Conservation (phyloP, 306 rosid genomes). For the Cucumis hystrix region DNA sequence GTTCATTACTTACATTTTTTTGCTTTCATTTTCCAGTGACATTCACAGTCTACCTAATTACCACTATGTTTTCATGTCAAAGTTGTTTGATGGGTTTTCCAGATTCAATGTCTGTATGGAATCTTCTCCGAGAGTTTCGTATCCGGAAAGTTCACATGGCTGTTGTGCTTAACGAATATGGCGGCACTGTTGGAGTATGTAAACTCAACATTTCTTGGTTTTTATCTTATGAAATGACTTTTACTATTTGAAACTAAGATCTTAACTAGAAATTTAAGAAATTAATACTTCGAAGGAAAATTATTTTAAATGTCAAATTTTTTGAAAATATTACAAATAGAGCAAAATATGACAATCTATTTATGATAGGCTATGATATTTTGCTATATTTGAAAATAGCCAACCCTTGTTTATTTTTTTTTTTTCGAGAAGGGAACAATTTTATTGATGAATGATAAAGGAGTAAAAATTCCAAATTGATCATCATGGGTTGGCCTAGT, state of each 20-base stretch:
- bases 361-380: too few relatives aligned
- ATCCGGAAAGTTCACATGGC: constrained; percentile 99
- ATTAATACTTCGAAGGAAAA: background rate
- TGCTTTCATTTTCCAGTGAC: background rate
- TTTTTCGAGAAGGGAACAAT: too few relatives aligned
- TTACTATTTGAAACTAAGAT: background rate
- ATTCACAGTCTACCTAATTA: background rate
- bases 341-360: too few relatives aligned
- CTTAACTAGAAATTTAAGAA: background rate
- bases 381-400: too few relatives aligned
- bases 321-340: too few relatives aligned
- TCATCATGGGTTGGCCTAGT: too few relatives aligned
- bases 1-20: background rate
- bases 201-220: background rate
- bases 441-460: too few relatives aligned
- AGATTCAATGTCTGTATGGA: constrained; percentile 99
- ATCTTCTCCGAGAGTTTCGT: constrained; percentile 98
- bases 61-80: constrained; percentile 7
- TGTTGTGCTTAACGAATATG: constrained; percentile 92
- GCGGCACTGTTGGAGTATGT: constrained; percentile 98
- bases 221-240: background rate
- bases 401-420: too few relatives aligned
- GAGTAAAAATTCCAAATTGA: too few relatives aligned
- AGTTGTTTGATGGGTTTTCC: constrained; percentile 28
- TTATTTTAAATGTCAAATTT: too few relatives aligned